Evolutionary conservation across 1,284 basidiomycete genomes (phyloP), one percentile per base, ranked within the genome.

Genomic region (Cutaneotrichosporon cavernicola): DNA sequence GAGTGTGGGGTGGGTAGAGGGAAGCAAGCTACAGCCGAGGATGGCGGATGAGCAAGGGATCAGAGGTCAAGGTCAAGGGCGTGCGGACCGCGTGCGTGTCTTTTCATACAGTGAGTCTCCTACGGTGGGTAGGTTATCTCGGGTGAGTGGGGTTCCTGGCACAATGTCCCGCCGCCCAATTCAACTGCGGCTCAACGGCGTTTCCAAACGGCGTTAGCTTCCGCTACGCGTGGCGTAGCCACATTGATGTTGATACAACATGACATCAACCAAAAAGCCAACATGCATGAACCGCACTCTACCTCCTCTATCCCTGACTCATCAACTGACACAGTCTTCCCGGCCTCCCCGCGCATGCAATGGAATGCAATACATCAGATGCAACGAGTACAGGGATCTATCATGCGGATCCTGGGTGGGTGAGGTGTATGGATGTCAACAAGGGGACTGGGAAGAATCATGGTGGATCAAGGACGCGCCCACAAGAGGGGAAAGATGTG

Each of bases 351-450:
- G 18, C 43, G 7, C 18, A 7, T n/a, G 7, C 43, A 46, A 46
- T 46, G 43, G 43, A 46, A 46, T 46, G 43, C 43, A 46, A 46
- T 46, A 46, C 43, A 46, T 46, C 43, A 18, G 18, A 46, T 46
- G 43, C 43, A 46, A 46, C 16, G 43, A 46, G 43, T 46, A 46
- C 43, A 46, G 43, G 43, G 16, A 18, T 5, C 43, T n/a, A 18
- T n/a, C 43, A 21, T 46, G 43, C 14, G 43, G 7, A 16, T 7
- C 21, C 13, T 11, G 38, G 38, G 13, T 46, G 18, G 18, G 43
- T 46, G 43, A 26, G 43, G 43, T 16, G 40, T 13, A 18, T 43
- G 40, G 43, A n/a, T 46, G 43, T 46, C 43, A 46, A 46, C 43
- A 46, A 46, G 43, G 5, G 43, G 16, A n/a, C 13, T 14, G 38